Conservation (phyloP, 306 rosid genomes). For the Casuarina glauca region DNA sequence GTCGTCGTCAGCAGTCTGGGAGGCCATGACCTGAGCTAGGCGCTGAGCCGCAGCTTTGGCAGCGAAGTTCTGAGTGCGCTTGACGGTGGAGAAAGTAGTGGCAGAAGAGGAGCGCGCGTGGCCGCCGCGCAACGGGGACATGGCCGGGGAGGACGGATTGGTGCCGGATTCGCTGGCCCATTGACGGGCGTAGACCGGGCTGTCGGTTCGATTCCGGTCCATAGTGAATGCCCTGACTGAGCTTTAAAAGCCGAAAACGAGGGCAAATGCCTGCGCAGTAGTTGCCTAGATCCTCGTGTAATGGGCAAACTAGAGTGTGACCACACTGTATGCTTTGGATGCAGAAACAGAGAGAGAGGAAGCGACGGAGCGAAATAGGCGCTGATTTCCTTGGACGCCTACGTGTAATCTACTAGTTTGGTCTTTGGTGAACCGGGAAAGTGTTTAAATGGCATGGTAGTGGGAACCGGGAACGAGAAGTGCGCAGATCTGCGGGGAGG, state of each 20-base stretch:
- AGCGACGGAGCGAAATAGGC: too few species aligned
- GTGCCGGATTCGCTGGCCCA: conserved; percentile 48
- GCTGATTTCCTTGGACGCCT: not conserved
- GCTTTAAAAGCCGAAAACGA: not conserved
- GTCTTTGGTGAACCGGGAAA: not conserved
- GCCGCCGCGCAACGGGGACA: conserved; percentile 63
- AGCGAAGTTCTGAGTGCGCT: conserved; percentile 89
- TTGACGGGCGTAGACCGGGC: conserved; percentile 49
- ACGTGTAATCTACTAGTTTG: not conserved
- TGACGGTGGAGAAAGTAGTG: conserved; percentile 71
- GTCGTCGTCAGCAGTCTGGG: conserved; percentile 68
- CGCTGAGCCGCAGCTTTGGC: conserved; percentile 98
- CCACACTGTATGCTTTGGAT: not conserved
- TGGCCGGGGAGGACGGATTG: conserved; percentile 39
- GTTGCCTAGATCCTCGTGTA: conserved; percentile 14
- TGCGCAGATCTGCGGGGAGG: too few species aligned
- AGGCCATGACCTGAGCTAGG: conserved; percentile 98
- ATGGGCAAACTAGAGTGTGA: not conserved
- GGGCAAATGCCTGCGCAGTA: not conserved
- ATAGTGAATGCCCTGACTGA: conserved; percentile 8
- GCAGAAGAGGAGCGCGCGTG: conserved; percentile 87
- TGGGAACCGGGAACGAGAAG: too few species aligned
- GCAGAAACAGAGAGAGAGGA: not conserved
- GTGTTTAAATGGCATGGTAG: not conserved
- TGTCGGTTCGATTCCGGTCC: conserved; percentile 52